Evolutionary conservation across 2,329 filamentous ascomycete species (phyloP).

Genomic region (Penicillium glabrum): DNA sequence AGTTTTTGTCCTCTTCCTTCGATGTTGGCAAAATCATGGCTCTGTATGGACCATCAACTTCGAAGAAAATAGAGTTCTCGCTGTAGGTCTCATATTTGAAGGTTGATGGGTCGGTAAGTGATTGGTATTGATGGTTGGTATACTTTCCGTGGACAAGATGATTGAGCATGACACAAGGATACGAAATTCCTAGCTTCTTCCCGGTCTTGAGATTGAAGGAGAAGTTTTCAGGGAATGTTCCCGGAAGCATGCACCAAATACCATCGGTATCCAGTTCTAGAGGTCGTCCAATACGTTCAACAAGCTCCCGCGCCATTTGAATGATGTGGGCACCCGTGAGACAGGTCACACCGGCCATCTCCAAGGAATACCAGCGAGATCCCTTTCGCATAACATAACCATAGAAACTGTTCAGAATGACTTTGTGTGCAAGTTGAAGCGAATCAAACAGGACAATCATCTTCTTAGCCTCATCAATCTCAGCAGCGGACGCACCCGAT

Average conservation of each 20-base stretch:
- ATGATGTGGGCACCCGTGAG: conserved; percentile 95
- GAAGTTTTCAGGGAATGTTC: conserved; percentile 95
- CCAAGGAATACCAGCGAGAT: conserved; percentile 97
- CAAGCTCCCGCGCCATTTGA: conserved; percentile 88
- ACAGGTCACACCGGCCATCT: conserved; percentile 98
- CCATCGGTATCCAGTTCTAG: conserved; percentile 96
- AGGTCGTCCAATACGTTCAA: conserved; percentile 88
- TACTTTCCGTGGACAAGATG: conserved; percentile 92
- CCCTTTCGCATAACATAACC: conserved; percentile 99
- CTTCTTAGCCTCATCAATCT: conserved; percentile 94
- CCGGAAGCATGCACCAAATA: conserved; percentile 99
- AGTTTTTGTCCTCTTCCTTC: conserved; percentile 98
- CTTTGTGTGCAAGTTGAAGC: conserved; percentile 93
- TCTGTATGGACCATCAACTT: conserved; percentile 95
- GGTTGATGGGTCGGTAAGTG: conserved; percentile 71
- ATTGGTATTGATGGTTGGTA: conserved; percentile 97
- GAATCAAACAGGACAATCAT: conserved; percentile 98
- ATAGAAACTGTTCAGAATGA: conserved; percentile 98
- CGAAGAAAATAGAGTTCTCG: conserved; percentile 99
- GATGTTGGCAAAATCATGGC: conserved; percentile 97
- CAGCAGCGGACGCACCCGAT: conserved; percentile 69
- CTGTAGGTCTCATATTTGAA: conserved; percentile 96
- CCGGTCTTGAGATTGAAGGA: conserved; percentile 90
- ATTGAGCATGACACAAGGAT: conserved; percentile 98
- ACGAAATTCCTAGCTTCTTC: conserved; percentile 95